Base-by-base conservation (phyloP, 1,284 basidiomycete genomes). In the Schizophyllum amplum region DNA sequence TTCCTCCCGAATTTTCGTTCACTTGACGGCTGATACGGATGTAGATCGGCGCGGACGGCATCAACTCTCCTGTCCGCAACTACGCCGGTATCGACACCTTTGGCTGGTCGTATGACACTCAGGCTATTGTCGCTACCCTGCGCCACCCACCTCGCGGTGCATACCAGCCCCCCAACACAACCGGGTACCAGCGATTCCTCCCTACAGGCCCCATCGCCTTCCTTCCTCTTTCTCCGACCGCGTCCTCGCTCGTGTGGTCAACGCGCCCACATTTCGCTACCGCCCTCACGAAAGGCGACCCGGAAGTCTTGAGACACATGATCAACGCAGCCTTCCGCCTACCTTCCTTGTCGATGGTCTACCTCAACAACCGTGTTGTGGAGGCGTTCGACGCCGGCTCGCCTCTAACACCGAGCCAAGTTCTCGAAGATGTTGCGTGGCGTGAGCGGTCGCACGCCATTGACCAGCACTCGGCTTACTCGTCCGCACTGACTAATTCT, bases 191-290 rank as follows among this genome's bases (percentile, higher is more conserved):
- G 72, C 80, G 96, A 24, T 99, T 99, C 76, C 81, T 99, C 26
- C 91, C 95, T 0, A 94, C 93, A 3, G 96, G 97, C 0, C 96
- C 97, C 0, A 87, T 99, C 51, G 96, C 95, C 0, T 98, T 96
- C 74, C 80, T 98, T 13, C 95, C 92, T 0, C 81, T 86, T 63
- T 94, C 90, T 0, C 76, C 86, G 1, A 86, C 83, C 0, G 74
- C 79, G 0, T 94, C 91, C 4, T 96, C 95, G 1, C 79, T 99
- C 58, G 97, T 98, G 4, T 99, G 97, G 97, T 95, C 94, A 11
- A 95, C 93, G 1, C 85, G 81, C 56, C 93, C 94, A 0, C 67
- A 76, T 6, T 77, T 96, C 5, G 93, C 94, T 1, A 74, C 81
- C 22, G 84, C 87, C 0, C 75, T 98, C 50, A 86, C 87, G 50